Conservation (phyloP, 345 rosid genomes). For the Aquilaria malaccensis region DNA sequence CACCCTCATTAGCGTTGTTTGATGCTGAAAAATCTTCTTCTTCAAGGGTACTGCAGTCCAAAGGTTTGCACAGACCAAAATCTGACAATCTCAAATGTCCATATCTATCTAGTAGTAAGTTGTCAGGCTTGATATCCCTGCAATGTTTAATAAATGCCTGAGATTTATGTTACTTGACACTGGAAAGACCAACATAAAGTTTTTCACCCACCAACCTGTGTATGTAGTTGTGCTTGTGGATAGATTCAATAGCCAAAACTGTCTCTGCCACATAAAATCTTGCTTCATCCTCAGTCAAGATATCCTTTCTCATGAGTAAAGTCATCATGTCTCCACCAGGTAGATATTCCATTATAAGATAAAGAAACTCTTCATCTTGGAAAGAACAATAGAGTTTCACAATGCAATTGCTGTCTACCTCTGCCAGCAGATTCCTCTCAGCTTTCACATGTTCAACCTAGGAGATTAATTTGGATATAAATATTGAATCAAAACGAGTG, state of each 20-base stretch:
- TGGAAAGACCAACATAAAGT: slow-evolving; percentile 4
- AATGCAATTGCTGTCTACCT: slow-evolving; percentile 95
- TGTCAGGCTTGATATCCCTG: slow-evolving; percentile 95
- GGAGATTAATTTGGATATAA: slow-evolving; percentile 9
- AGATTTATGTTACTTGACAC: slow-evolving; percentile 6
- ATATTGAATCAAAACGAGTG: slow-evolving; percentile 11
- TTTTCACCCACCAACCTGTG: slow-evolving; percentile 50
- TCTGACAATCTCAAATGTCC: slow-evolving; percentile 92
- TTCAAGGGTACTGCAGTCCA: slow-evolving; percentile 74
- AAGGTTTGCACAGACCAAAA: slow-evolving; percentile 93
- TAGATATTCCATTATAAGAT: slow-evolving; percentile 91
- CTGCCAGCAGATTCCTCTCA: slow-evolving; percentile 93
- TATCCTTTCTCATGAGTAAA: slow-evolving; percentile 93
- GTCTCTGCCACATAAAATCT: slow-evolving; percentile 84
- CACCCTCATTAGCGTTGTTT: slow-evolving; percentile 30
- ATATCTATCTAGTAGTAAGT: slow-evolving; percentile 75
- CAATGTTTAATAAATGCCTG: slow-evolving; percentile 11
- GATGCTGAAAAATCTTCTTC: slow-evolving; percentile 59
- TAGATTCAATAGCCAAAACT: slow-evolving; percentile 86
- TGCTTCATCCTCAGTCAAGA: slow-evolving; percentile 80
- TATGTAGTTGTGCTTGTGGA: slow-evolving; percentile 85
- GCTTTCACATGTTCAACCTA: slow-evolving; percentile 97
- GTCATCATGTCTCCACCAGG: slow-evolving; percentile 99
- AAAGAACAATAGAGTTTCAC: slow-evolving; percentile 92
- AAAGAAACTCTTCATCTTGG: slow-evolving; percentile 87